Percentiles rank a stretch among this genome's conserved stretches.
These are phyloP conservation scores for Sphenostylis stenocarpa DNA, from an alignment of 306 rosid species.

Conservation along the genomic window DNA sequence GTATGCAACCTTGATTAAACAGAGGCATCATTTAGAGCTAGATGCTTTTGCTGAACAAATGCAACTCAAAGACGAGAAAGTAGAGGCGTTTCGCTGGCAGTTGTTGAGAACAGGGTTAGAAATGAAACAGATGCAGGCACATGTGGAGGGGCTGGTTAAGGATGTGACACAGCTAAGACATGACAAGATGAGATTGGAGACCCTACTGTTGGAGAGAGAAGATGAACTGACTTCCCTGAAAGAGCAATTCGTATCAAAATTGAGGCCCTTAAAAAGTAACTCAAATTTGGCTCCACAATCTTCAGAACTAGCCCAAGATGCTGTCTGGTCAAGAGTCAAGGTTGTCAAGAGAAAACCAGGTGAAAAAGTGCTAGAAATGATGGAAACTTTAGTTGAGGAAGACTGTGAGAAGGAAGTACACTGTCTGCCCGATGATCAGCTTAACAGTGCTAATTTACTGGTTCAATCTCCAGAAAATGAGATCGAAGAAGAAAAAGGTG, in stretches of 20 bases:
- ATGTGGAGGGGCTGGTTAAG: slow-evolving; percentile 63
- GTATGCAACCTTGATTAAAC: slow-evolving; percentile 67
- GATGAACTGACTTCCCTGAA: slow-evolving; percentile 61
- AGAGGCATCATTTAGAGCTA: slow-evolving; percentile 80
- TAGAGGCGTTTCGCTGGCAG: slow-evolving; percentile 83
- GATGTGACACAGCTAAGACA: slow-evolving; percentile 76
- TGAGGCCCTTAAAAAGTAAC: slow-evolving; percentile 43
- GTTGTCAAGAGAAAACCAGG: slow-evolving; percentile 49
- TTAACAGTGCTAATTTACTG: slow-evolving; percentile 19
- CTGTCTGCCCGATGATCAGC: neutral
- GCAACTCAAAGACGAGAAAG: slow-evolving; percentile 79
- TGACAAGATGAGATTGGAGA: slow-evolving; percentile 63
- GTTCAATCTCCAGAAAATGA: slow-evolving; percentile 44
- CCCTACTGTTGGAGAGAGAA: slow-evolving; percentile 61
- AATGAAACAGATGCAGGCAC: slow-evolving; percentile 74
- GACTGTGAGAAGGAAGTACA: slow-evolving; percentile 35
- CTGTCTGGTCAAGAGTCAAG: slow-evolving; percentile 50
- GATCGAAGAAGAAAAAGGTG: slow-evolving; percentile 38
- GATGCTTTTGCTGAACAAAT: slow-evolving; percentile 94
- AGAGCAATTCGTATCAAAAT: slow-evolving; percentile 60
- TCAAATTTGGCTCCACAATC: slow-evolving; percentile 39
- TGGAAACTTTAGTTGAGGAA: slow-evolving; percentile 46
- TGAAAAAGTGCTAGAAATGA: slow-evolving; percentile 51
- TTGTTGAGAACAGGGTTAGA: slow-evolving; percentile 79
- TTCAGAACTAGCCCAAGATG: slow-evolving; percentile 43